These are phyloP conservation scores for Royoungia palumana DNA, from an alignment of 768 basidiomycete genomes.

Conservation along the genomic window DNA sequence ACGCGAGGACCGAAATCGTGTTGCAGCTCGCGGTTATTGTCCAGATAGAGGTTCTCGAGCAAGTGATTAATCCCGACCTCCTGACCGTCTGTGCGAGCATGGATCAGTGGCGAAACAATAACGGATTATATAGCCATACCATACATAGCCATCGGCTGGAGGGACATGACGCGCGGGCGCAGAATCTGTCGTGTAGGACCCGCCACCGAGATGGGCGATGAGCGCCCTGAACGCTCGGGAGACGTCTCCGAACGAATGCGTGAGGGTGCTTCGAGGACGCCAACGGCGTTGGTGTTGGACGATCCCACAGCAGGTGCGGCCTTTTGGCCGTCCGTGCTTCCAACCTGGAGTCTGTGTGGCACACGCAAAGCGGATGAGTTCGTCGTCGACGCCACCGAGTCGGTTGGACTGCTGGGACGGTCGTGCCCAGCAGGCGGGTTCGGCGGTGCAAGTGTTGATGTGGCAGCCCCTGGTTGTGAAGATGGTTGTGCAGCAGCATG, in stretches of 20 bases:
- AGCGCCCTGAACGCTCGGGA: constrained; percentile 69
- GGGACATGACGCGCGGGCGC: constrained; percentile 47
- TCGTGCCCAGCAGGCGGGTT: constrained; percentile 33
- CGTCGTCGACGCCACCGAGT: constrained; percentile 71
- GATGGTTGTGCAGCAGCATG: constrained; percentile 16
- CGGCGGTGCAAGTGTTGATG: constrained; percentile 23
- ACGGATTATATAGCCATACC: constrained; percentile 40
- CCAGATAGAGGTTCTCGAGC: constrained; percentile 85
- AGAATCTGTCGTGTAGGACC: constrained; percentile 50
- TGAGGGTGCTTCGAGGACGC: constrained; percentile 74
- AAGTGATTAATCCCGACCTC: constrained; percentile 88
- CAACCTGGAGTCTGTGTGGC: constrained; percentile 62
- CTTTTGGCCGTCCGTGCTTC: constrained; percentile 74
- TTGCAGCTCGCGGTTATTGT: constrained; percentile 80
- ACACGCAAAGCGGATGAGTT: constrained; percentile 61
- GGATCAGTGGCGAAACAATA: not conserved
- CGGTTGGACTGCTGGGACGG: constrained; percentile 75
- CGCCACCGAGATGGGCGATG: constrained; percentile 69
- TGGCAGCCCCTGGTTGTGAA: constrained; percentile 5
- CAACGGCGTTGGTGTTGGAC: constrained; percentile 77
- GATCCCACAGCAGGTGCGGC: constrained; percentile 89
- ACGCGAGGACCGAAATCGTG: constrained; percentile 91
- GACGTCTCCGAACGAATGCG: constrained; percentile 64
- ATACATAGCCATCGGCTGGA: constrained; percentile 65
- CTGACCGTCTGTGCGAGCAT: constrained; percentile 63